These are phyloP conservation scores for Porcisia deanei DNA, from an alignment of 208 protist genomes.

Conservation along the genomic window DNA sequence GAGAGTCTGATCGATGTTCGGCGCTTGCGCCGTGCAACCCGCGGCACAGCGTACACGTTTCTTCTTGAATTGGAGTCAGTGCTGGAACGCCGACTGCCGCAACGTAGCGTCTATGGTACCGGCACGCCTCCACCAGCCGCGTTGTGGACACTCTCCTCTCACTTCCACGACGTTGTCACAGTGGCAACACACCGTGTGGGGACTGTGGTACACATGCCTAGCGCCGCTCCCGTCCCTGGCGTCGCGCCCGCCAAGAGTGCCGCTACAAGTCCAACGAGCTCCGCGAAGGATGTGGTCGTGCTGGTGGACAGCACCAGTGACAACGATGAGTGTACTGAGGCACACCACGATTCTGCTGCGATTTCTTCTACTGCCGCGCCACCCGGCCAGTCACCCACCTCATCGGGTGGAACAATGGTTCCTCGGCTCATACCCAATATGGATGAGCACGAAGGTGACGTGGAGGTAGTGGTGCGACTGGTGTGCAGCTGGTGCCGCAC, in stretches of 20 bases:
- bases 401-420: slow-evolving; percentile 1
- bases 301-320: slow-evolving; percentile 37
- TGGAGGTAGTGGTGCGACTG: slow-evolving; percentile 60
- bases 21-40: slow-evolving; percentile 55
- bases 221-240: neutral
- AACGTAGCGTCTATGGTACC: slow-evolving; percentile 27
- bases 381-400: neutral
- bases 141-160: slow-evolving; percentile 80
- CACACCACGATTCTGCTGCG: neutral
- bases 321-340: slow-evolving; percentile 21
- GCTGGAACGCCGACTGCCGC: slow-evolving; percentile 42
- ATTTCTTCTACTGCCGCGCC: no score
- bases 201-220: slow-evolving; percentile 27
- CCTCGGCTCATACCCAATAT: slow-evolving; percentile 47
- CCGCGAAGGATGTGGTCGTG: slow-evolving; percentile 16
- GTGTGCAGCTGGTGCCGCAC: slow-evolving; percentile 55
- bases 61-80: slow-evolving; percentile 55
- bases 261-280: neutral
- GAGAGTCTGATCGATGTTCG: slow-evolving; percentile 83
- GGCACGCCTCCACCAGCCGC: slow-evolving; percentile 44
- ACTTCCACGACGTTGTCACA: slow-evolving; percentile 70
- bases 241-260: neutral
- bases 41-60: slow-evolving; percentile 51
- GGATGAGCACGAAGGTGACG: slow-evolving; percentile 58
- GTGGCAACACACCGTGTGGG: slow-evolving; percentile 78